Percentiles rank a stretch among this genome's conserved stretches.
phyloP scores from a whole-genome alignment of 805 yeast species.

The Torulaspora quercuum region DNA sequence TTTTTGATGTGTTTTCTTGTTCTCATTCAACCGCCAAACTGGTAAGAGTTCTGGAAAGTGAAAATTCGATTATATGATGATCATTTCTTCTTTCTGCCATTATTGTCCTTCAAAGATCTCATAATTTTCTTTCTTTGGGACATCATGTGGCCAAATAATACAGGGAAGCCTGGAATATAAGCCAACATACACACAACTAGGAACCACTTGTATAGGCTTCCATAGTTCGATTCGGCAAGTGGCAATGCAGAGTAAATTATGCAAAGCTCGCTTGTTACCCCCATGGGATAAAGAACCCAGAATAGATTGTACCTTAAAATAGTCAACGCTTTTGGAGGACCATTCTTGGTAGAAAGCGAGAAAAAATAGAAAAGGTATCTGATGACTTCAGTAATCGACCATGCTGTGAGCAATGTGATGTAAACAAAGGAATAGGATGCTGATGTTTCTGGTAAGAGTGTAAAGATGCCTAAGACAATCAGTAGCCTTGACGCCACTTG shows the following conservation, averaged over 20 bases:
- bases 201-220: constrained; percentile 50
- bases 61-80: too few relatives aligned
- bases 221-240: constrained; percentile 56
- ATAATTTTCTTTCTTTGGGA: constrained; percentile 78
- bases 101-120: constrained; percentile 37
- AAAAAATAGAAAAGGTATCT: constrained; percentile 74
- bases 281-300: constrained; percentile 80
- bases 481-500: constrained; percentile 85
- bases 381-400: constrained; percentile 93
- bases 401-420: constrained; percentile 67
- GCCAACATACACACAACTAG: constrained; percentile 56
- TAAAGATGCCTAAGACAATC: constrained; percentile 78
- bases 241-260: constrained; percentile 67
- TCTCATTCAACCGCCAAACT: too few relatives aligned
- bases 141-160: constrained; percentile 83
- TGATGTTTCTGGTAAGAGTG: constrained; percentile 68
- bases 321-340: constrained; percentile 63
- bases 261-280: constrained; percentile 79
- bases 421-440: constrained; percentile 49
- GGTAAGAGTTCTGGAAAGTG: too few relatives aligned
- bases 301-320: constrained; percentile 82
- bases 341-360: constrained; percentile 23
- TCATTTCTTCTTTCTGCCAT: constrained; percentile 8
- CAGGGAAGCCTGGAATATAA: constrained; percentile 85
- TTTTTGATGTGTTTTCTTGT: too few relatives aligned